These are phyloP conservation scores for Alternaria ethzedia DNA, from an alignment of 2,329 filamentous ascomycete genomes.

Conservation along the genomic window DNA sequence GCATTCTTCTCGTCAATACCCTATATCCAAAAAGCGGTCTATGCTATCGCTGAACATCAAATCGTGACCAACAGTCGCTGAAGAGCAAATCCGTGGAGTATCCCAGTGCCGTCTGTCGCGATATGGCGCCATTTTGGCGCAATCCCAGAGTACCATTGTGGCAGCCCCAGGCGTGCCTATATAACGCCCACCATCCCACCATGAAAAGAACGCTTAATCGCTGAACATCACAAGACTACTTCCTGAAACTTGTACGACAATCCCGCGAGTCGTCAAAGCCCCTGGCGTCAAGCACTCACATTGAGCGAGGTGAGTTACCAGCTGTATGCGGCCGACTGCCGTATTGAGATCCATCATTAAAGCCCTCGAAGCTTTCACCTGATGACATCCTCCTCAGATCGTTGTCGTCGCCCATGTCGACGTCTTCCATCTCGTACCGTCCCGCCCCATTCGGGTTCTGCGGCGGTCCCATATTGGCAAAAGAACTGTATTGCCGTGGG, in stretches of 20 bases:
- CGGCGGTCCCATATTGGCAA: slow-evolving; percentile 27
- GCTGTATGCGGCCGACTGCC: slow-evolving; percentile 29
- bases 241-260: not conserved
- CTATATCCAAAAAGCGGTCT: not conserved
- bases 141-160: not conserved
- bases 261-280: not conserved
- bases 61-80: not conserved
- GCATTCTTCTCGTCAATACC: not conserved
- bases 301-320: slow-evolving; percentile 27
- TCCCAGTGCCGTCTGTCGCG: slow-evolving; percentile 13
- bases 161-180: not conserved
- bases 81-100: slow-evolving; percentile 1
- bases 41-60: slow-evolving; percentile 4
- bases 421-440: slow-evolving; percentile 26
- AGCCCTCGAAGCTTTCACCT: slow-evolving; percentile 42
- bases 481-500: slow-evolving; percentile 23
- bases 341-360: slow-evolving; percentile 36
- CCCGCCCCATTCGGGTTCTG: slow-evolving; percentile 15
- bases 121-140: slow-evolving; percentile 28
- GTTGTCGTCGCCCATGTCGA: slow-evolving; percentile 36
- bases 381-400: slow-evolving; percentile 28
- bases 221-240: not conserved
- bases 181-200: slow-evolving; percentile 13
- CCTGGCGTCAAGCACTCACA: slow-evolving; percentile 5
- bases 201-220: slow-evolving; percentile 14